A percentile compares a stretch with the other conserved stretches of the same genome.
These are phyloP conservation scores for Arthrinium phaeospermum DNA, from an alignment of 2,329 filamentous ascomycete genomes.

Conservation along the genomic window DNA sequence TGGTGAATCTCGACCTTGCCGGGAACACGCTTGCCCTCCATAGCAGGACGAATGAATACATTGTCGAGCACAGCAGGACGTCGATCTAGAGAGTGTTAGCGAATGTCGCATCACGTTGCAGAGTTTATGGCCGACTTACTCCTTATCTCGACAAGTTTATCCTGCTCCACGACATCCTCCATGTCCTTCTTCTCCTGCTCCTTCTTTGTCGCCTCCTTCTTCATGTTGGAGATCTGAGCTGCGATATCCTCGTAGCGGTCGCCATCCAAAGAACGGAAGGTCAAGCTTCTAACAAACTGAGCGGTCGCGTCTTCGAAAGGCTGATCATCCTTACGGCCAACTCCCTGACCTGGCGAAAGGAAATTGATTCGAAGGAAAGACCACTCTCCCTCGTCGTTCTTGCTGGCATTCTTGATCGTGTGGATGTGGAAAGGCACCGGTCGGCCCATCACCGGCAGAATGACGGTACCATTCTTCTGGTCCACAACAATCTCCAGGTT, in stretches of 20 bases:
- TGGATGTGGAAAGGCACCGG: conserved; percentile 97
- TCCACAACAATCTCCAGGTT: conserved; percentile 92
- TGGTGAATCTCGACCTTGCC: conserved; percentile 98
- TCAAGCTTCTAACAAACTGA: conserved; percentile 94
- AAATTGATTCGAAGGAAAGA: conserved; percentile 97
- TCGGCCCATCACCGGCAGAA: conserved; percentile 95
- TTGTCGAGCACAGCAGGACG: conserved; percentile 90
- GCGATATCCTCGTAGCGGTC: conserved; percentile 89
- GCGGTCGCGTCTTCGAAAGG: conserved; percentile 96
- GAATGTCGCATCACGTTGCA: conserved; percentile 18
- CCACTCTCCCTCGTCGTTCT: conserved; percentile 94
- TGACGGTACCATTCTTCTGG: conserved; percentile 84
- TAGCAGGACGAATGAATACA: conserved; percentile 91
- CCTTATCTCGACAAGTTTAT: conserved; percentile 93
- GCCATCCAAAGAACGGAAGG: conserved; percentile 89
- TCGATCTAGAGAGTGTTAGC: conserved; percentile 70
- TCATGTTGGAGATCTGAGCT: conserved; percentile 92
- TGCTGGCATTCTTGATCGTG: conserved; percentile 99
- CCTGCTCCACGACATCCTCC: conserved; percentile 98
- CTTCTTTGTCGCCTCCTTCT: conserved; percentile 87
- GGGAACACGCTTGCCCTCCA: conserved; percentile 96
- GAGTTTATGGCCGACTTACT: conserved; percentile 60
- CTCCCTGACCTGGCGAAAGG: conserved; percentile 93
- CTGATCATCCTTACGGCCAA: conserved; percentile 95
- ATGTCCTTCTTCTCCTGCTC: conserved; percentile 99